Base-by-base conservation (phyloP, 2,329 filamentous ascomycete species). In the Pseudogymnoascus sp. region DNA sequence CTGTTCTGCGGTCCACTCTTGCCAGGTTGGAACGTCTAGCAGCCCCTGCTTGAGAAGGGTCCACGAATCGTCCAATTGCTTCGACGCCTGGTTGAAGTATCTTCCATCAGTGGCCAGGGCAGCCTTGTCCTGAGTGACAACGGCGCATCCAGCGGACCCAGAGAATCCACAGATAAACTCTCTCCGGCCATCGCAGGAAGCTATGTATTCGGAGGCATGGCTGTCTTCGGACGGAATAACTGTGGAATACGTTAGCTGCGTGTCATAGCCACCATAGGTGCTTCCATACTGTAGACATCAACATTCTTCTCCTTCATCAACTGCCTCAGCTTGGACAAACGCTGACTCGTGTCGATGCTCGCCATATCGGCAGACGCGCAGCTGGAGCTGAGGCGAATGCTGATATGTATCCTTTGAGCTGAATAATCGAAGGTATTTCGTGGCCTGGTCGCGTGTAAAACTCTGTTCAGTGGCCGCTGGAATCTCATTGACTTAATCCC, bases 191-290 rank as follows among this genome's bases (percentile, higher is more conserved):
- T 99, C 95, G 74, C 91, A 96, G n/a, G 88, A 87, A 60, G 95
- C 95, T 75, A 97, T 97, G 77, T 99, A 99, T 79, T 99, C 95
- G 69, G 93, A 97, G 69, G 93, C 91, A 75, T 99, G 95, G 73
- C 91, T 93, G 75, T 99, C 95, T 83, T 97, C 95, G 36, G 93
- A 97, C 0, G 95, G 95, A 5, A 97, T 85, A 73, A 99, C 93
- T 97, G 74, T 56, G 60, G 62, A 82, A 77, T 70, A 67, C 68
- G 66, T 63, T 65, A 65, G 28, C 61, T 64, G 66, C 65, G 68
- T 65, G 65, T 9, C 56, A 60, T 9, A 42, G 49, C 62, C 62
- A 68, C 68, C 63, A 46, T 66, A 68, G 67, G 36, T 65, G 68
- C 63, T 70, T 63, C 74, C 79, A 75, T 87, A 97, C 93, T 88